phyloP scores from a whole-genome alignment of 192 early-diverging fungal genomes.

The Umbelopsis isabellina region DNA sequence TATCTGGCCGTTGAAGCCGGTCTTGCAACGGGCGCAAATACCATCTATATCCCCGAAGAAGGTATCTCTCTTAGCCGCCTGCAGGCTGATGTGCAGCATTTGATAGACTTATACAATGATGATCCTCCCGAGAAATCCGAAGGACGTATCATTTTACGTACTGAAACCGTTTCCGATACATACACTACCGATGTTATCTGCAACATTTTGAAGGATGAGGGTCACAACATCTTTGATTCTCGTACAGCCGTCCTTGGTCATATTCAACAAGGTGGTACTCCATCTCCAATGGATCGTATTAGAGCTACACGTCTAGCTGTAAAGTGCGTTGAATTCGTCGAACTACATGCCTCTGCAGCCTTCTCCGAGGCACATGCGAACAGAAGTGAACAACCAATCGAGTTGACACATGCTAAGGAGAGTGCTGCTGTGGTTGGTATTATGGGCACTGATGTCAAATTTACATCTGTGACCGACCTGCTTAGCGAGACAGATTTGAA shows the following conservation, averaged over 20 bases:
- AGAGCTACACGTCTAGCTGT: conserved; percentile 87
- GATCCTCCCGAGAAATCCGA: conserved; percentile 73
- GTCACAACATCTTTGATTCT: conserved; percentile 86
- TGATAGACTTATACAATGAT: conserved; percentile 73
- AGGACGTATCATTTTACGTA: conserved; percentile 87
- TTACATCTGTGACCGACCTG: conserved; percentile 69
- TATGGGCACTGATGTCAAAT: conserved; percentile 72
- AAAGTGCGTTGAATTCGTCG: conserved; percentile 82
- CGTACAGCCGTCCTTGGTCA: conserved; percentile 92
- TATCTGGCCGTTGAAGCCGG: conserved; percentile 88
- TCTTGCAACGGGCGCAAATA: conserved; percentile 82
- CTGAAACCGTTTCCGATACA: conserved; percentile 71
- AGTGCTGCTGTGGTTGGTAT: conserved; percentile 84
- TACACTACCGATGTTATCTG: conserved; percentile 92
- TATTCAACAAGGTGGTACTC: conserved; percentile 92
- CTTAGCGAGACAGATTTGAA: conserved; percentile 78
- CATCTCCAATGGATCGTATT: conserved; percentile 90
- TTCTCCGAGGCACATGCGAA: conserved; percentile 40
- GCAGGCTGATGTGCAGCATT: conserved; percentile 82
- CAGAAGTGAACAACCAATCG: conserved; percentile 56
- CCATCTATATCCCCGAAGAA: conserved; percentile 93
- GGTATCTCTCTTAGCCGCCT: conserved; percentile 79
- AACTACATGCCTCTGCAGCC: conserved; percentile 58
- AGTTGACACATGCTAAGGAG: conserved; percentile 54
- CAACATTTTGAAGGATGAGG: conserved; percentile 86